These are phyloP conservation scores for Piper longum DNA, from an alignment of 164 flowering plant species.

Conservation along the genomic window DNA sequence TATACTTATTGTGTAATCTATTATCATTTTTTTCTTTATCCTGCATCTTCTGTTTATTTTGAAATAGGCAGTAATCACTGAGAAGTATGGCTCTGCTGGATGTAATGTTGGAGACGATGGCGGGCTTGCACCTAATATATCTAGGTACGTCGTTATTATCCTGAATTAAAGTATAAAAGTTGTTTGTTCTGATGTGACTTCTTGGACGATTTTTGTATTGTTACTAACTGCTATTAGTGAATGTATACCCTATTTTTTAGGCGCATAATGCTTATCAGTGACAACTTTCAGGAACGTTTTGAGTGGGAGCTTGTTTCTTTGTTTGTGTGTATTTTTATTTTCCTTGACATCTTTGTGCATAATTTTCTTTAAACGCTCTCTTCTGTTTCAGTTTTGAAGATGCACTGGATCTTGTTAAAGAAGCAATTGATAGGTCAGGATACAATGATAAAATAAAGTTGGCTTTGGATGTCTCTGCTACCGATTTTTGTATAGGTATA, in stretches of 20 bases:
- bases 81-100: conserved; percentile 62
- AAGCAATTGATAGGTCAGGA: conserved; percentile 85
- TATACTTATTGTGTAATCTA: too few relatives aligned
- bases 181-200: too few relatives aligned
- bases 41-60: neutral
- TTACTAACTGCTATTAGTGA: too few relatives aligned
- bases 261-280: too few relatives aligned
- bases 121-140: conserved; percentile 82
- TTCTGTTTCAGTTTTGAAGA: conserved; percentile 51
- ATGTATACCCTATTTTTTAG: too few relatives aligned
- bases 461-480: conserved; percentile 78
- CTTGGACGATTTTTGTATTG: too few relatives aligned
- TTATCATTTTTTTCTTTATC: neutral
- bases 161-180: too few relatives aligned
- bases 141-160: conserved; percentile 39
- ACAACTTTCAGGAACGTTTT: too few relatives aligned
- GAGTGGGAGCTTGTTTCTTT: too few relatives aligned
- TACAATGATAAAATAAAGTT: conserved; percentile 70
- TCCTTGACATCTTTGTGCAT: neutral
- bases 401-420: conserved; percentile 78
- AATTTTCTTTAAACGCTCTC: neutral
- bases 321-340: neutral
- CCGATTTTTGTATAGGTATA: conserved; percentile 86
- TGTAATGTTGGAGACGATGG: conserved; percentile 96
- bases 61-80: conserved; percentile 74